Percentiles rank a stretch among this genome's conserved stretches.
These are phyloP conservation scores for Ceratocystis smalleyi DNA, from an alignment of 2,329 filamentous ascomycete species.

Conservation along the genomic window DNA sequence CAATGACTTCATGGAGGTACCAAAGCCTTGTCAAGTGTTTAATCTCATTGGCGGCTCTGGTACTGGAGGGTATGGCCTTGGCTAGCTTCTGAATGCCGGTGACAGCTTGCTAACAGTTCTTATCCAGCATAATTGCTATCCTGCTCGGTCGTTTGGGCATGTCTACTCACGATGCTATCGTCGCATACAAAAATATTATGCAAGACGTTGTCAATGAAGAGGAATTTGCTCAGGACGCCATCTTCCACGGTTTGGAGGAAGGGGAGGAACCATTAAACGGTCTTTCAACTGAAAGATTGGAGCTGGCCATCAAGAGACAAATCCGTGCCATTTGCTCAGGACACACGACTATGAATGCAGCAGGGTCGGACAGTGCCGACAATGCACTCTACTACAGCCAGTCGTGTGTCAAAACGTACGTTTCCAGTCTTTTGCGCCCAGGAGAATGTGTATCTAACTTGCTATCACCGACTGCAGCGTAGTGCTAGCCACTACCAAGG, in stretches of 20 bases:
- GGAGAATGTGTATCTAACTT: neutral
- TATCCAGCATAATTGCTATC: neutral
- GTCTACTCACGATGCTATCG: neutral
- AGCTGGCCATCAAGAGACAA: neutral
- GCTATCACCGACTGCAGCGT: neutral
- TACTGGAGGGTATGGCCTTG: slow-evolving; percentile 20
- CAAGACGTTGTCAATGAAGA: neutral
- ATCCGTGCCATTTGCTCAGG: neutral
- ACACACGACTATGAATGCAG: neutral
- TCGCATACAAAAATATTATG: neutral
- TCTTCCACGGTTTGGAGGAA: too few relatives aligned
- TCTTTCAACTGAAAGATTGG: neutral
- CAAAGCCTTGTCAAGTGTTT: slow-evolving; percentile 21
- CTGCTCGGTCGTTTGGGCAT: neutral
- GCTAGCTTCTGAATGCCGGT: neutral
- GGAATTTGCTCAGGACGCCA: neutral
- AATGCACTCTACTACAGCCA: neutral
- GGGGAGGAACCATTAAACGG: neutral
- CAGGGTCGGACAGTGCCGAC: neutral
- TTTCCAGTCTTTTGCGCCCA: neutral
- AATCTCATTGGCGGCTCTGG: slow-evolving; percentile 23
- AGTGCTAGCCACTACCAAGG: neutral
- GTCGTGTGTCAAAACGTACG: neutral
- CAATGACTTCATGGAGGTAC: slow-evolving; percentile 16
- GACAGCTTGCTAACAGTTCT: neutral